Evolutionary conservation across 768 basidiomycete species (phyloP), one percentile per base, ranked within the genome.

Genomic region (Mycena haematopus): DNA sequence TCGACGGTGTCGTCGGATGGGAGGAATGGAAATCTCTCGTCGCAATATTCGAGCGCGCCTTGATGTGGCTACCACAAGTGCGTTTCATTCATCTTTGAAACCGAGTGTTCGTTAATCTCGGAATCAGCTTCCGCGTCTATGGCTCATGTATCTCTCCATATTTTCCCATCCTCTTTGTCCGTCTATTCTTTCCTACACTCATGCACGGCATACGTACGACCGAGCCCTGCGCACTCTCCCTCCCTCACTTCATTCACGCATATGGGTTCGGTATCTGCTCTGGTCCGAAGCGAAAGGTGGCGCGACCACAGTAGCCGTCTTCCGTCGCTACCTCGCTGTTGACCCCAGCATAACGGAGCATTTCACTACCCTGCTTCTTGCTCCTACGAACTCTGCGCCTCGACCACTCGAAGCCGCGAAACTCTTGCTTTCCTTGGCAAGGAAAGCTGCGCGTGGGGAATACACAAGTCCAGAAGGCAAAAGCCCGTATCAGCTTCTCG

Each of bases 351-450:
- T 94, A 62, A 94, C 93, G 9, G 93, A 95, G 72, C 85, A 86
- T 60, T 95, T 91, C 70, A 85, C 89, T 1, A 75, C 81, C 29
- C 75, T 94, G 42, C 82, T 95, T 3, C 84, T 95, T 46, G 82
- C 85, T 65, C 81, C 91, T 49, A 68, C 79, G 33, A 84, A 76
- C 55, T 77, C 78, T 15, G 72, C 74, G 24, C 86, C 92, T 11
- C 86, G 92, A 49, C 93, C 97, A 1, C 84, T 99, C 27, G 94
- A 96, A 74, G 95, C 96, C 1, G 93, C 95, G 6, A 99, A 99
- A 72, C 82, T 96, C 17, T 80, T 97, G 24, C 81, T 99, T 29
- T 84, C 86, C 2, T 77, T 99, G 60, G 93, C 94, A 29, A 84
- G 95, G 56, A 91, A 91, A 71, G 93, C 96, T 2, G 82, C 90